Evolutionary conservation across 2,329 filamentous ascomycete genomes (phyloP), one percentile per base, ranked within the genome.

Genomic region (Aspergillus tamarii): DNA sequence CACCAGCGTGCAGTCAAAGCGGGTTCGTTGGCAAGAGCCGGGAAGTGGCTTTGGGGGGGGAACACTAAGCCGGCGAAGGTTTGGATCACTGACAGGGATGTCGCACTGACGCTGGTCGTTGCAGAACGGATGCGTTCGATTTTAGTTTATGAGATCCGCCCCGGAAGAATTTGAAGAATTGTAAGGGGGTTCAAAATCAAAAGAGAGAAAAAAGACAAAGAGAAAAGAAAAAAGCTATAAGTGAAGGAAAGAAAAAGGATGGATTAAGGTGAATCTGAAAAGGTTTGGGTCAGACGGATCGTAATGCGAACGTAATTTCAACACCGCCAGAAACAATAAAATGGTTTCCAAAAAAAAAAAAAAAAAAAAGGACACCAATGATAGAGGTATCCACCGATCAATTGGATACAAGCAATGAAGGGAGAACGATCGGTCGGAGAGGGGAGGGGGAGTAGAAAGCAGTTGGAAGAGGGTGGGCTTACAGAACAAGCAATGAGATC

Each of bases 81-180:
- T 55, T 66, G 69, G 68, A 73, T 73, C 69, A 70, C 69, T 72
- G 69, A 71, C 74, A 75, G 72, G 74, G 74, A 74, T 75, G 69
- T 66, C 71, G 70, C 70, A 70, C 67, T 64, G 66, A 62, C 60
- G 60, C 53, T 64, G 69, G 72, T 74, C 64, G 69, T 65, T 69
- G 70, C 69, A 69, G 63, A 66, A 52, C 28, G 16, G 48, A 32
- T 26, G 45, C 23, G 45, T 26, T 48, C 45, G 45, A 67, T 52
- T 63, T 55, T 36, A 52, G 60, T 16, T 36, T 55, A 55, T 55
- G 52, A 19, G 23, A 34, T 39, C 12, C 52, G 32, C 52, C 32
- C 52, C 34, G n/a, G 50, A 28, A 34, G 16, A 30, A 52, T 57
- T 28, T n/a, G 16, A 54, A 34, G 46, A 60, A 30, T 32, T n/a